phyloP scores from a whole-genome alignment of 164 flowering plant species.

The Macadamia tetraphylla region DNA sequence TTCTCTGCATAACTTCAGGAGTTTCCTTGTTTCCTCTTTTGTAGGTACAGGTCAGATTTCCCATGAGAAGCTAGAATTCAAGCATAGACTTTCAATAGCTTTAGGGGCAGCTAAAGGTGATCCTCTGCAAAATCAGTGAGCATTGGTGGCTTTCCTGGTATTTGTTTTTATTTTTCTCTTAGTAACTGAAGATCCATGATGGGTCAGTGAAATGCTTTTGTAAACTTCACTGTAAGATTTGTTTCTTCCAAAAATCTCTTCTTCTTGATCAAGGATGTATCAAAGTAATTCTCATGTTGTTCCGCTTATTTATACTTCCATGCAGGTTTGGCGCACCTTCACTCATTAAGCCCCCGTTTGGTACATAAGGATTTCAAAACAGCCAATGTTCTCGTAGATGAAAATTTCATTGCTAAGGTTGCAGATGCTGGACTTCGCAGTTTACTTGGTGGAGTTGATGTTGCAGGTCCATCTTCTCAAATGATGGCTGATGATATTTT shows the following conservation, averaged over 20 bases:
- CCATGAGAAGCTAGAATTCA: slow-evolving; percentile 73
- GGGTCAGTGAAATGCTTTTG: slow-evolving; percentile 13
- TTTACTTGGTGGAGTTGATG: slow-evolving; percentile 42
- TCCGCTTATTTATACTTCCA: slow-evolving; percentile 9
- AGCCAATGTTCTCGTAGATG: slow-evolving; percentile 71
- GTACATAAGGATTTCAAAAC: slow-evolving; percentile 64
- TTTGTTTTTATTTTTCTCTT: slow-evolving; percentile 33
- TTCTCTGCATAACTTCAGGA: slow-evolving; percentile 1
- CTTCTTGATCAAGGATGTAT: neutral
- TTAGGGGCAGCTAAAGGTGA: slow-evolving; percentile 98
- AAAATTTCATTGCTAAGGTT: slow-evolving; percentile 76
- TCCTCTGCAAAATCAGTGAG: slow-evolving; percentile 85
- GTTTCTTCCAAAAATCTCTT: neutral
- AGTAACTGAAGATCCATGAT: slow-evolving; percentile 14
- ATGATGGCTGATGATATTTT: slow-evolving; percentile 28
- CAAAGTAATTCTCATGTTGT: slow-evolving; percentile 6
- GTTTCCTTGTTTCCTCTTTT: slow-evolving; percentile 10
- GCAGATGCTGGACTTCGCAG: slow-evolving; percentile 56
- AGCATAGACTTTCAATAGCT: slow-evolving; percentile 72
- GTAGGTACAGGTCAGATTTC: slow-evolving; percentile 59
- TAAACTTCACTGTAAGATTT: slow-evolving; percentile 4
- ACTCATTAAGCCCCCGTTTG: slow-evolving; percentile 48
- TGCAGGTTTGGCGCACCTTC: slow-evolving; percentile 64
- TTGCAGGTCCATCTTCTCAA: slow-evolving; percentile 41
- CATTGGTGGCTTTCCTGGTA: slow-evolving; percentile 70